phyloP scores from a whole-genome alignment of 345 rosid genomes.

The Atalantia buxifolia region DNA sequence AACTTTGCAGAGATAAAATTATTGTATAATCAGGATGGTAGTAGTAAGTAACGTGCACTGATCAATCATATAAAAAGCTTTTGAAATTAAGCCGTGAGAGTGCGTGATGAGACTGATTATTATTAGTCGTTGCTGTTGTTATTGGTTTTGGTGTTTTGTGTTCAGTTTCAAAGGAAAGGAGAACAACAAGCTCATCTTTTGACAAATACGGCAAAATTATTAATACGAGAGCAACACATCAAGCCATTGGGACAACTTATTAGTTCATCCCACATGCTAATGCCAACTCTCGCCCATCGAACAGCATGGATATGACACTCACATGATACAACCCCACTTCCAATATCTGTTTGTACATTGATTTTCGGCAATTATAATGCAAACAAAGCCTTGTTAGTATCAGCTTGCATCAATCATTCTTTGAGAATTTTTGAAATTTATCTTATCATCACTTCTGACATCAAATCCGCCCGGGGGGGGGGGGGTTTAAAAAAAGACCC shows the following conservation, averaged over 20 bases:
- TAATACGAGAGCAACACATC: slow-evolving; percentile 9
- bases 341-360: too few relatives aligned
- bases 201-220: slow-evolving; percentile 14
- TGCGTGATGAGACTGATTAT: neutral
- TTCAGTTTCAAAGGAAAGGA: neutral
- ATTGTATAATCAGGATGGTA: too few relatives aligned
- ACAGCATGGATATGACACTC: neutral
- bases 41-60: slow-evolving; percentile 10
- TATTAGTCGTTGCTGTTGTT: neutral
- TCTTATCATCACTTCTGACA: neutral
- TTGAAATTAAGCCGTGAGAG: neutral
- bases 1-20: neutral
- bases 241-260: slow-evolving; percentile 12
- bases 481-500: too few relatives aligned
- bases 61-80: neutral
- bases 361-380: too few relatives aligned
- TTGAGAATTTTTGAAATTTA: too few relatives aligned
- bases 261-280: slow-evolving; percentile 26
- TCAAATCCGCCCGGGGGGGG: too few relatives aligned
- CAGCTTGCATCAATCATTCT: neutral
- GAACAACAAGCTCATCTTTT: slow-evolving; percentile 6
- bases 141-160: neutral
- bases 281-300: slow-evolving; percentile 23
- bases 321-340: neutral
- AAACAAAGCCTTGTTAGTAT: neutral